phyloP scores from a whole-genome alignment of 1,284 basidiomycete genomes.

The Gymnopus androsaceus region DNA sequence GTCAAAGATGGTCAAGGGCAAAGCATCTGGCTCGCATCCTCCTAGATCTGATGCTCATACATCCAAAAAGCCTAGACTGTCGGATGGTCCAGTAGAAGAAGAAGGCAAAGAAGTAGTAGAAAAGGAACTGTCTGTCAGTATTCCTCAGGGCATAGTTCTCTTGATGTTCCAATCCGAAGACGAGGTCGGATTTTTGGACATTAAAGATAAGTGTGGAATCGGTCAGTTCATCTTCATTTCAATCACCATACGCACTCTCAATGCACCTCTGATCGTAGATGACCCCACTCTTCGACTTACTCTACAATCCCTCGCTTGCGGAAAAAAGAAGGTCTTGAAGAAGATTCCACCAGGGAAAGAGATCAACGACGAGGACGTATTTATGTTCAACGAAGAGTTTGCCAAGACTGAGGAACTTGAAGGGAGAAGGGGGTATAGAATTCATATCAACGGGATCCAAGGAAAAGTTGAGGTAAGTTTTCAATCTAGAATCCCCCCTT shows the following conservation, averaged over 20 bases:
- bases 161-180: slow-evolving; percentile 84
- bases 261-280: too few species aligned
- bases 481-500: too few species aligned
- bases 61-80: too few species aligned
- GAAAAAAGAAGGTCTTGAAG: slow-evolving; percentile 85
- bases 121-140: slow-evolving; percentile 89
- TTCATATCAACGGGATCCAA: slow-evolving; percentile 97
- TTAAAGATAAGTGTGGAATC: slow-evolving; percentile 72
- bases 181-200: slow-evolving; percentile 67
- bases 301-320: slow-evolving; percentile 90
- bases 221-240: slow-evolving; percentile 48
- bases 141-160: slow-evolving; percentile 87
- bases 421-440: slow-evolving; percentile 71
- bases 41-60: too few species aligned
- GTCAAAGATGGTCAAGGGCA: too few species aligned
- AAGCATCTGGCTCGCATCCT: too few species aligned
- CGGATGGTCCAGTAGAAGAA: too few species aligned
- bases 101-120: slow-evolving; percentile 16
- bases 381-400: slow-evolving; percentile 84
- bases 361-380: slow-evolving; percentile 76
- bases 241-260: not conserved
- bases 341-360: slow-evolving; percentile 84
- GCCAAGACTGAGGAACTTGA: not conserved
- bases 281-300: not conserved
- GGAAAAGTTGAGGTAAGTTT: slow-evolving; percentile 80